Conservation (phyloP, 2,329 filamentous ascomycete genomes). For the Ophiostoma novo-ulmi region DNA sequence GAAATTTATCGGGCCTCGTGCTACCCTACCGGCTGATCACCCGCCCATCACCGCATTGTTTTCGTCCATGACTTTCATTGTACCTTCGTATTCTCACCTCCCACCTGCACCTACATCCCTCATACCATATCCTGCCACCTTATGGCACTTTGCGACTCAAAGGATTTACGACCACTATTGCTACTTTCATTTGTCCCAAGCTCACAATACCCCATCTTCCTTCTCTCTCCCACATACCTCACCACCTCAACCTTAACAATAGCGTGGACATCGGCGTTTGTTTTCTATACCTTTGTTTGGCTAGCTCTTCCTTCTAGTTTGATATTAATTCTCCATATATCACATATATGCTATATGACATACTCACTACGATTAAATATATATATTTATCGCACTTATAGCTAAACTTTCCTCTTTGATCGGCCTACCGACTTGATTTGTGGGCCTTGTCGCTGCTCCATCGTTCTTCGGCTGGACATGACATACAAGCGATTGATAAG, state of each 20-base stretch:
- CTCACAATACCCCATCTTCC: neutral
- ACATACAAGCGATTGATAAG: neutral
- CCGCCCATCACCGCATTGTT: neutral
- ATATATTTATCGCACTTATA: neutral
- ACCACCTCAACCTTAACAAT: neutral
- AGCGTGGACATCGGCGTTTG: neutral
- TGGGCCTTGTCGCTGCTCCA: neutral
- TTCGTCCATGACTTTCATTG: neutral
- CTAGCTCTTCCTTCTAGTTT: neutral
- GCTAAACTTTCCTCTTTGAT: conserved; percentile 3
- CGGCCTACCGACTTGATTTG: neutral
- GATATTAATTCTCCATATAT: neutral
- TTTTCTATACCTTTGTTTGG: neutral
- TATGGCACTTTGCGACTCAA: neutral
- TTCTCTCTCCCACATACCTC: neutral
- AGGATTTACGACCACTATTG: neutral
- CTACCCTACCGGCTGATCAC: neutral
- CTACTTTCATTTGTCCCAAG: neutral
- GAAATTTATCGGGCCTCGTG: neutral
- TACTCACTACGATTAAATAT: neutral
- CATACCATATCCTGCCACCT: neutral
- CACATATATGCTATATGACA: neutral
- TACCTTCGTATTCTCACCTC: neutral
- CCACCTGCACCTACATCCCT: neutral
- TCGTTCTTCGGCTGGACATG: neutral